phyloP scores from a whole-genome alignment of 2,329 filamentous ascomycete species.

The Nemania sp. region DNA sequence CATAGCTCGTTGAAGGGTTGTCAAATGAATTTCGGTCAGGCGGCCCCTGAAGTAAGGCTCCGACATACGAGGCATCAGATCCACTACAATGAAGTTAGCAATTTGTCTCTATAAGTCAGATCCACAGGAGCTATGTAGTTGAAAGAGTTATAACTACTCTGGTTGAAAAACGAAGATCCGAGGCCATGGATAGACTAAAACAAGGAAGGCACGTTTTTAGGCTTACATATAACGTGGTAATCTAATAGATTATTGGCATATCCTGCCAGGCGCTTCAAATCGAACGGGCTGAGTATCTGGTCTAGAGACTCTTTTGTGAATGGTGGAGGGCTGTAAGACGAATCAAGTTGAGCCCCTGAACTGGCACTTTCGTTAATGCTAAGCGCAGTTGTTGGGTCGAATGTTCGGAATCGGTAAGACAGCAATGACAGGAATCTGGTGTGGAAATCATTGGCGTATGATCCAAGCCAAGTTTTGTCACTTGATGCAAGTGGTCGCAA shows the following conservation, averaged over 20 bases:
- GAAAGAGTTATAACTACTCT: neutral
- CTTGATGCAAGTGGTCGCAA: slow-evolving; percentile 78
- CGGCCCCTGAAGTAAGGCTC: slow-evolving; percentile 86
- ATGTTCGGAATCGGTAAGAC: slow-evolving; percentile 91
- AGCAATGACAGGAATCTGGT: slow-evolving; percentile 90
- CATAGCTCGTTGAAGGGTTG: slow-evolving; percentile 86
- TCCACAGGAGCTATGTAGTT: neutral
- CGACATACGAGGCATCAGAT: slow-evolving; percentile 87
- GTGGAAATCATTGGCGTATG: slow-evolving; percentile 94
- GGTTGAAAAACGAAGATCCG: neutral
- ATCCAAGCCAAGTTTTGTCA: slow-evolving; percentile 84
- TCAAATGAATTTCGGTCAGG: slow-evolving; percentile 76
- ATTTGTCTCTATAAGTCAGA: neutral
- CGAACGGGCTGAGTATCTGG: slow-evolving; percentile 83
- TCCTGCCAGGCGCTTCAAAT: slow-evolving; percentile 92
- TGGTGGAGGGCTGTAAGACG: slow-evolving; percentile 62
- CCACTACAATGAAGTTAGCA: slow-evolving; percentile 60
- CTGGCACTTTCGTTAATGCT: slow-evolving; percentile 89
- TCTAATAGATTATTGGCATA: slow-evolving; percentile 98
- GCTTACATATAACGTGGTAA: slow-evolving; percentile 84
- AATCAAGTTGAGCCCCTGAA: slow-evolving; percentile 75
- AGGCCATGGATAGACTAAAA: neutral
- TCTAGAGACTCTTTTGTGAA: slow-evolving; percentile 84
- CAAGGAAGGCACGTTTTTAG: neutral
- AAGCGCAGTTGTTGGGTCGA: slow-evolving; percentile 81